Conservation (phyloP, 805 yeast species). For the Lachancea meyersii region DNA sequence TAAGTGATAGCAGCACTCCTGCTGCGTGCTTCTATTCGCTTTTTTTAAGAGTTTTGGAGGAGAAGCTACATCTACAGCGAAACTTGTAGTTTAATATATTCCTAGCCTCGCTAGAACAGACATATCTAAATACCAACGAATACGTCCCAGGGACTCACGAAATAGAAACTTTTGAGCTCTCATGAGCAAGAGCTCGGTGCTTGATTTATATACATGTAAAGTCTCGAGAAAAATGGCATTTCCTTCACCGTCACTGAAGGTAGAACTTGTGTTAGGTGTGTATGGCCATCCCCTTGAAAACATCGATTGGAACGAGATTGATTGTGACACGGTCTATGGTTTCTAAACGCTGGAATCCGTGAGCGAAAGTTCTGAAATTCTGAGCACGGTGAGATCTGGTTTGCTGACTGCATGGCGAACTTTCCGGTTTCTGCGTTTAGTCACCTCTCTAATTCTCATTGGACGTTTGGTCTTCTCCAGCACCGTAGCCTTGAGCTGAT, state of each 20-base stretch:
- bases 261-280: no score
- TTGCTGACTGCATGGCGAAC: constrained; percentile 58
- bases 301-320: no score
- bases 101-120: no score
- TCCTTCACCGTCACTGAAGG: no score
- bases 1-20: no score
- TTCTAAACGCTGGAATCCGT: constrained; percentile 18
- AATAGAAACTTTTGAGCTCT: not conserved
- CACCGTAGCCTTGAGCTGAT: constrained; percentile 66
- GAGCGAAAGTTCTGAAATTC: constrained; percentile 66
- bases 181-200: not conserved
- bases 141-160: not conserved
- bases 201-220: not conserved
- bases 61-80: no score
- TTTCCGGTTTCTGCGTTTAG: constrained; percentile 77
- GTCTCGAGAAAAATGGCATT: not conserved
- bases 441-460: constrained; percentile 61
- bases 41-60: no score
- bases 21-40: not conserved
- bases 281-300: no score
- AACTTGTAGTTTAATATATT: no score
- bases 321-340: no score
- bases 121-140: no score
- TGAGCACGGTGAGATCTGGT: constrained; percentile 69
- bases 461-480: constrained; percentile 82